Conservation (phyloP, 176 grass and related monocot genomes). For the Ananas comosus region DNA sequence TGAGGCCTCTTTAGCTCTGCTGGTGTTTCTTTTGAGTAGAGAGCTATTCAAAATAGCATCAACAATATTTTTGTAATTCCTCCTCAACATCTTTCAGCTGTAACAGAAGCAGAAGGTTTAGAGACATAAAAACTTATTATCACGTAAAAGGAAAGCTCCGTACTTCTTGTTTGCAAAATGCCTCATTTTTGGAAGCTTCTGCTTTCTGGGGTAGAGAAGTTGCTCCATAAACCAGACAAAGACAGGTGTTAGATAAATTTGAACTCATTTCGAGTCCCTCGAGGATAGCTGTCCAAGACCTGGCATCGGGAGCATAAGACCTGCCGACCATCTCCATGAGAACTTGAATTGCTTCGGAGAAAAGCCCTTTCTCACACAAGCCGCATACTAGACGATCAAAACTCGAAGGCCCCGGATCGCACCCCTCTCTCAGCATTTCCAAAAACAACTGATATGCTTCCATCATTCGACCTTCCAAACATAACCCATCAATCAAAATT, state of each 20-base stretch:
- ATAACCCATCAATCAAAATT: slow-evolving; percentile 13
- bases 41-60: too few species aligned
- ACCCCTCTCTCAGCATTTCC: slow-evolving; percentile 21
- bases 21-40: too few species aligned
- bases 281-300: slow-evolving; percentile 17
- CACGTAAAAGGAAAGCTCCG: too few species aligned
- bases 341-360: neutral
- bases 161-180: too few species aligned
- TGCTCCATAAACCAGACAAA: neutral
- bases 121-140: too few species aligned
- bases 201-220: neutral
- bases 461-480: neutral
- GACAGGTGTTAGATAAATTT: neutral
- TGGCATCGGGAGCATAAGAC: slow-evolving; percentile 8
- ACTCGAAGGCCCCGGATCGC: slow-evolving; percentile 9
- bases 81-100: too few species aligned
- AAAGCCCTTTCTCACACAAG: slow-evolving; percentile 13
- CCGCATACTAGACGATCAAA: slow-evolving; percentile 18
- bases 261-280: neutral
- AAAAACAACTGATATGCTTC: slow-evolving; percentile 26
- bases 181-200: neutral
- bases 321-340: neutral
- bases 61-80: too few species aligned
- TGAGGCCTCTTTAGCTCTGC: too few species aligned
- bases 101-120: too few species aligned